phyloP scores from a whole-genome alignment of 176 grass and related monocot species.

The Lolium multiflorum region DNA sequence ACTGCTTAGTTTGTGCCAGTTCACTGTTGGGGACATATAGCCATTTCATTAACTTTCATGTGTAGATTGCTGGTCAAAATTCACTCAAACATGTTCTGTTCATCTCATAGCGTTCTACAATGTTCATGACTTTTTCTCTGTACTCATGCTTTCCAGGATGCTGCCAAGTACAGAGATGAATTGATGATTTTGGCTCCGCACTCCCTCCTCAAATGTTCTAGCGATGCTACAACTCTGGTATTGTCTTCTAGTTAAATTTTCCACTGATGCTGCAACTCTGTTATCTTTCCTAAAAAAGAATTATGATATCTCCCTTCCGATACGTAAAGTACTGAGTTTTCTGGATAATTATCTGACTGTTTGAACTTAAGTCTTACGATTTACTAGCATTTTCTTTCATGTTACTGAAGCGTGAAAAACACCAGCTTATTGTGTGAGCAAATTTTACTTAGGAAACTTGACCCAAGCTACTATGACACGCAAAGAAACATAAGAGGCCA shows the following conservation, averaged over 20 bases:
- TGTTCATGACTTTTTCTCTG: constrained; percentile 29
- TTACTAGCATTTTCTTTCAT: constrained; percentile 8
- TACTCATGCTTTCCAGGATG: constrained; percentile 60
- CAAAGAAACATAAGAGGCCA: constrained; percentile 2
- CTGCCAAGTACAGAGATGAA: constrained; percentile 79
- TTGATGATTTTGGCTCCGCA: constrained; percentile 78
- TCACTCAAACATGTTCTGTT: constrained; percentile 10
- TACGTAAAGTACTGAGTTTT: neutral
- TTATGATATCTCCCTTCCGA: neutral
- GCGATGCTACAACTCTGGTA: constrained; percentile 81
- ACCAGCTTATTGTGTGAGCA: constrained; percentile 8
- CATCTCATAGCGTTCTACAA: constrained; percentile 7
- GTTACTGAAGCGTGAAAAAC: neutral
- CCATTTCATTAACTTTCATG: neutral
- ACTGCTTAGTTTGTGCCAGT: neutral
- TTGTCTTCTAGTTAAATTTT: neutral
- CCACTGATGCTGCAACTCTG: constrained; percentile 3
- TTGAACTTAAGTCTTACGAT: neutral
- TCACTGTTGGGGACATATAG: neutral
- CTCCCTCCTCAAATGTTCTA: constrained; percentile 83
- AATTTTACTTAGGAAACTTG: constrained; percentile 17
- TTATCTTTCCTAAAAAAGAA: constrained; percentile 3
- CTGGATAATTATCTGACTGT: neutral
- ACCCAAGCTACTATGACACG: neutral
- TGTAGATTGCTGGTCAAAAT: neutral